A percentile compares a stretch with the other conserved stretches of the same genome.
phyloP scores from a whole-genome alignment of 1,284 basidiomycete species.

The Naganishia albida region DNA sequence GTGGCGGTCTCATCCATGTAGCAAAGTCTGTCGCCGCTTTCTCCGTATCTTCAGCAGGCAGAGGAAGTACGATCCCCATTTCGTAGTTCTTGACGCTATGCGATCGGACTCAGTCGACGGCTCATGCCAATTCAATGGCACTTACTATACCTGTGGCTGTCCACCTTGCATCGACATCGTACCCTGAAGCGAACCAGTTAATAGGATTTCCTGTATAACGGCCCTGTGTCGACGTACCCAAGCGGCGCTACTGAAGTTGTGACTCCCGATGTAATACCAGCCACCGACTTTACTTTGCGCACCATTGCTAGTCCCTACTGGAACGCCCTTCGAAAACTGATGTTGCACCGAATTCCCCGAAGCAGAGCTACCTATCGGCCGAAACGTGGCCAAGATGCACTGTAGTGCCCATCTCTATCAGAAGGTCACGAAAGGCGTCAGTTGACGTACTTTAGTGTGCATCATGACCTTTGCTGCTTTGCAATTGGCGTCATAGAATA shows the following conservation, averaged over 20 bases:
- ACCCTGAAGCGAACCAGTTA: not conserved
- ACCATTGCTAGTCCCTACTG: not conserved
- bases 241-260: slow-evolving; percentile 27
- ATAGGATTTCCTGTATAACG: too few species aligned
- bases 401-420: not conserved
- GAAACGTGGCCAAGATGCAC: slow-evolving; percentile 20
- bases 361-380: not conserved
- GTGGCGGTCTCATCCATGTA: slow-evolving; percentile 46
- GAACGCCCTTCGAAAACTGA: not conserved
- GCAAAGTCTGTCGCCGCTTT: slow-evolving; percentile 44
- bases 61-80: slow-evolving; percentile 51
- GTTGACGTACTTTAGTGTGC: slow-evolving; percentile 51
- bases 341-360: not conserved
- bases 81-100: slow-evolving; percentile 52
- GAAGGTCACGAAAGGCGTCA: too few species aligned
- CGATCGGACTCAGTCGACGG: not conserved
- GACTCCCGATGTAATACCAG: slow-evolving; percentile 28
- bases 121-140: not conserved
- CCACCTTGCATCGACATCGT: slow-evolving; percentile 14
- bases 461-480: slow-evolving; percentile 52
- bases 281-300: slow-evolving; percentile 12
- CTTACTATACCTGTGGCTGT: slow-evolving; percentile 28
- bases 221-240: slow-evolving; percentile 2
- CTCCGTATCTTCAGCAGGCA: slow-evolving; percentile 41
- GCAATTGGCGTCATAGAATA: slow-evolving; percentile 51